These are phyloP conservation scores for Pittosporum tobira DNA, from an alignment of 129 eudicot genomes.

Conservation along the genomic window DNA sequence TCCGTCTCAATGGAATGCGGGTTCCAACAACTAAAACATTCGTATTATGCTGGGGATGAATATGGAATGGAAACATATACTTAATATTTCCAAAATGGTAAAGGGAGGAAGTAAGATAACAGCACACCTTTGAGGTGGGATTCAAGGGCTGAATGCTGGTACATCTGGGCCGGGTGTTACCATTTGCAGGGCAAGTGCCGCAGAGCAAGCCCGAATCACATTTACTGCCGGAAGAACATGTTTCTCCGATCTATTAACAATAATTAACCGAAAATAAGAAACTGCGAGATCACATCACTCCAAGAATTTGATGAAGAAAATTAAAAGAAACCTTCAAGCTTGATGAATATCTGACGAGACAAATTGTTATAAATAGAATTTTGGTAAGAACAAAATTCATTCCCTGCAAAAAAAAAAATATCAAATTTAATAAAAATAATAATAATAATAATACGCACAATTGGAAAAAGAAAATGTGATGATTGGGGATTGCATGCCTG, in stretches of 20 bases:
- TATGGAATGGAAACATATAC: too few relatives aligned
- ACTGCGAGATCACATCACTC: background rate
- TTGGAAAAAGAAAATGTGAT: too few relatives aligned
- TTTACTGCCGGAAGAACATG: constrained; percentile 41
- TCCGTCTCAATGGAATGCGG: too few relatives aligned
- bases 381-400: background rate
- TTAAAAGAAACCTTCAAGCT: constrained; percentile 34
- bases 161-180: constrained; percentile 84
- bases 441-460: too few relatives aligned
- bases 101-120: background rate
- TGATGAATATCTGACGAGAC: constrained; percentile 18
- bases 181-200: constrained; percentile 60
- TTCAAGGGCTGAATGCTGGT: constrained; percentile 53
- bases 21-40: background rate
- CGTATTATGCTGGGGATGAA: too few relatives aligned
- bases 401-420: constrained; percentile 16
- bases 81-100: background rate
- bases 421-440: too few relatives aligned
- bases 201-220: constrained; percentile 67
- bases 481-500: constrained; percentile 12
- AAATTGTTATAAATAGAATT: constrained; percentile 15
- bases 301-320: background rate
- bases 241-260: constrained; percentile 58
- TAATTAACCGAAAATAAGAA: background rate
- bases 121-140: constrained; percentile 56